Evolutionary conservation across 352 stramenopile species (phyloP), one percentile per base, ranked within the genome.

Genomic region (Hyaloperonospora brassicae): DNA sequence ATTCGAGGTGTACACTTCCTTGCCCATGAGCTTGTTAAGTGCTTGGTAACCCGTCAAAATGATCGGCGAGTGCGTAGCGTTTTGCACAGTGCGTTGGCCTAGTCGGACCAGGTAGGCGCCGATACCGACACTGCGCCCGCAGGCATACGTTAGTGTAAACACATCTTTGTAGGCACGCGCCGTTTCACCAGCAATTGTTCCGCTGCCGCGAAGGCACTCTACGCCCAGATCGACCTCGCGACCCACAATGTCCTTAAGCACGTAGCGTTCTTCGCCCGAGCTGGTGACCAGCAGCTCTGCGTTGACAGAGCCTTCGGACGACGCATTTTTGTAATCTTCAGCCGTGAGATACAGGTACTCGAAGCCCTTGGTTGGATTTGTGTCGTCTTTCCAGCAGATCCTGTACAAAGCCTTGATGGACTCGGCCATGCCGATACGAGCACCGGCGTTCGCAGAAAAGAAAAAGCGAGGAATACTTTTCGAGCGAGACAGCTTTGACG

Each of bases 21-120:
- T 93, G 62, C 97, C 97, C 97, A 99, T 99, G 44, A 99, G 83
- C 77, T 99, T 99, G 80, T 99, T 99, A 41, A 99, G 80, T n/a
- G 97, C 97, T 79, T 98, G 96, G 79, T 98, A 99, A 30, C 97
- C 97, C 45, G 97, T 99, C 24, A 99, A 78, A 70, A 99, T 98
- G 62, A 99, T 99, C 14, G 97, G 97, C 54, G 95, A 97, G 59
- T 93, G 85, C 31, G 86, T 95, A 40, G 73, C 82, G 68, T 99
- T 99, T 77, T 99, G 97, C 58, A 99, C 98, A 22, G 96, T 99
- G 57, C 97, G 89, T 64, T 99, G 97, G 45, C 97, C 97, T 44
- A 99, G 74, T 52, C 97, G 95, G 13, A 99, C 97, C 31, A 99
- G 76, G 79, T 99, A 99, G 23, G 97, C 97, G 31, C 97, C 97